phyloP scores from a whole-genome alignment of 495 filamentous ascomycete species.

The Lepraria neglecta region DNA sequence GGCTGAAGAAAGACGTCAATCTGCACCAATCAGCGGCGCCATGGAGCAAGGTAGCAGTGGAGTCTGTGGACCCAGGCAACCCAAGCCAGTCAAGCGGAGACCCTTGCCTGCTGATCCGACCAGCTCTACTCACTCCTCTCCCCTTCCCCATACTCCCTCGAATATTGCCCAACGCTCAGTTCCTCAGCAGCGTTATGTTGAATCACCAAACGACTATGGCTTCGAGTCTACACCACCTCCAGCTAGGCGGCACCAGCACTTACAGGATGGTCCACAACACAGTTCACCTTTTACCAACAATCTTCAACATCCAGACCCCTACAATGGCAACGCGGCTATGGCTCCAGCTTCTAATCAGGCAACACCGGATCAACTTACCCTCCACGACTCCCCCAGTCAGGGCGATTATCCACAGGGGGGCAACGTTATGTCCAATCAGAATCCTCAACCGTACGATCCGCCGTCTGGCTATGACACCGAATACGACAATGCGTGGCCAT shows the following conservation, averaged over 20 bases:
- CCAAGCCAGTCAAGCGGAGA: slow-evolving; percentile 63
- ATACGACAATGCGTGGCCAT: slow-evolving; percentile 7
- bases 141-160: slow-evolving; percentile 20
- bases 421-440: background rate
- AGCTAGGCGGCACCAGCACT: slow-evolving; percentile 9
- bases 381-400: background rate
- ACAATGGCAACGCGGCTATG: background rate
- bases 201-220: slow-evolving; percentile 14
- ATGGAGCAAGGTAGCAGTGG: slow-evolving; percentile 12
- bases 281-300: slow-evolving; percentile 7
- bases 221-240: slow-evolving; percentile 4
- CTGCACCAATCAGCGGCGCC: slow-evolving; percentile 25
- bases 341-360: background rate
- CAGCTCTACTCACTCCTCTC: slow-evolving; percentile 32
- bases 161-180: slow-evolving; percentile 6
- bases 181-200: slow-evolving; percentile 17
- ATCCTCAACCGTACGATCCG: background rate
- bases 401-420: background rate
- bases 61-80: slow-evolving; percentile 49
- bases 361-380: background rate
- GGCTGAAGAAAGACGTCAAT: slow-evolving; percentile 48
- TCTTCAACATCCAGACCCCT: background rate
- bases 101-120: slow-evolving; percentile 71
- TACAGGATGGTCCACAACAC: slow-evolving; percentile 4
- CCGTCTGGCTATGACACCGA: background rate